These are phyloP conservation scores for Ustilago esculenta DNA, from an alignment of 1,284 basidiomycete species.

Conservation along the genomic window DNA sequence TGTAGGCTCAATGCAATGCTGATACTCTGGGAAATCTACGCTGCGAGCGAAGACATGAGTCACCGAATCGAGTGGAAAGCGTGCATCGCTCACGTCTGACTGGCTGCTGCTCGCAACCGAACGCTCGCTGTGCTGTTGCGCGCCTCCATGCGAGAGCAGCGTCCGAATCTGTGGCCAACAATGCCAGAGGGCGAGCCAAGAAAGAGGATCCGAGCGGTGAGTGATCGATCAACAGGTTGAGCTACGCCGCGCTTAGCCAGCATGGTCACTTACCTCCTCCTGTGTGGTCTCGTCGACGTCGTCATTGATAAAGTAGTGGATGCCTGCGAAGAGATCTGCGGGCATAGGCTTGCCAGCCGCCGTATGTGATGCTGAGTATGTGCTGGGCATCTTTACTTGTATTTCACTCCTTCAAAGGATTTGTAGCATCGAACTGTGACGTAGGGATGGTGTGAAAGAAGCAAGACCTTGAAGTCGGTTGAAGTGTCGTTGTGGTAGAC, in stretches of 20 bases:
- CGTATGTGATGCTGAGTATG: neutral
- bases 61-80: constrained; percentile 53
- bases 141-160: constrained; percentile 10
- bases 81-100: neutral
- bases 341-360: constrained; percentile 3
- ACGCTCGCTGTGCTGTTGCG: constrained; percentile 1
- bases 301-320: constrained; percentile 43
- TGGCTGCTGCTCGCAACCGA: constrained; percentile 11
- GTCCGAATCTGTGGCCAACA: constrained; percentile 9
- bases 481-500: too few relatives aligned
- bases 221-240: too few relatives aligned
- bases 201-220: too few relatives aligned
- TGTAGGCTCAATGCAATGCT: constrained; percentile 37
- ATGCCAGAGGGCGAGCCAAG: too few relatives aligned
- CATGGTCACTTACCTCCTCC: constrained; percentile 18
- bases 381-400: constrained; percentile 5
- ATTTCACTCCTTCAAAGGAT: neutral
- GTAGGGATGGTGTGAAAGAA: neutral
- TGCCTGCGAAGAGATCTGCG: constrained; percentile 25
- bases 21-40: constrained; percentile 71
- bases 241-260: too few relatives aligned
- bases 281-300: constrained; percentile 28
- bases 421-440: neutral
- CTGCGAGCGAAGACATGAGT: constrained; percentile 71
- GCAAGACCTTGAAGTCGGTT: too few relatives aligned